phyloP scores from a whole-genome alignment of 176 grass and related monocot species.

The Triticum aestivum region IWGSC_CS_RefSeq_v2.1 NC_057809.1:101126481-101126980 shows the following conservation, averaged over 20 bases:
- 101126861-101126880: conserved; percentile 69
- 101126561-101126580: conserved; percentile 40
- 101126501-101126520: conserved; percentile 46
- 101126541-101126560: conserved; percentile 51
- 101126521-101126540: conserved; percentile 52
- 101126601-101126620: conserved; percentile 78
- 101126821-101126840: conserved; percentile 70
- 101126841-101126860: conserved; percentile 47
- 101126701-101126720: conserved; percentile 70
- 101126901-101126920: conserved; percentile 25
- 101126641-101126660: conserved; percentile 65
- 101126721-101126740: conserved; percentile 63
- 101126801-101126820: conserved; percentile 79
- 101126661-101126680: conserved; percentile 81
- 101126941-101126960: conserved; percentile 86
- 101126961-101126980: conserved; percentile 59
- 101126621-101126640: conserved; percentile 81
- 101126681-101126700: conserved; percentile 78
- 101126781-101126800: conserved; percentile 86
- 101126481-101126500: conserved; percentile 39
- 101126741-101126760: conserved; percentile 77
- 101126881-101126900: conserved; percentile 57
- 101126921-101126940: conserved; percentile 90
- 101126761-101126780: conserved; percentile 63
- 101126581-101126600: conserved; percentile 61